Conservation (phyloP, 139 green algal genomes). For the Chlorella sorokiniana region DNA sequence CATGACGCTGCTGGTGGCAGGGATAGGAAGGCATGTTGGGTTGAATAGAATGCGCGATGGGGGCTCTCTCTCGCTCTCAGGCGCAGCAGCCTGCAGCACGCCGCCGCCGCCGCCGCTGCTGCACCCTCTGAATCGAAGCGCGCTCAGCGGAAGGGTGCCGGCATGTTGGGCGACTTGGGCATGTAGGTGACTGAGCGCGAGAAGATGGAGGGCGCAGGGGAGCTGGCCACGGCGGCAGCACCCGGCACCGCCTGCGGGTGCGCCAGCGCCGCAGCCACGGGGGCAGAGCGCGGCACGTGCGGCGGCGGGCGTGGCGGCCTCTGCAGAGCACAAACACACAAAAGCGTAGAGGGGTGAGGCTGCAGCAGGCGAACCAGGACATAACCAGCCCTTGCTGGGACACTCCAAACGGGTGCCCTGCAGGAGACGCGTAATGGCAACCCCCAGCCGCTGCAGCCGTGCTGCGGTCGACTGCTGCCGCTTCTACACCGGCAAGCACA, state of each 20-base stretch:
- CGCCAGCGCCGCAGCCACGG: conserved; percentile 10
- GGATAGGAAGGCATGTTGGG: too few species aligned
- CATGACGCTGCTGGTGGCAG: too few species aligned
- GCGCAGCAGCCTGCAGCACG: background rate
- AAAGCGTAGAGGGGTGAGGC: background rate
- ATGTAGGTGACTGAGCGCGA: conserved; percentile 59
- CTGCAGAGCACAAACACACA: background rate
- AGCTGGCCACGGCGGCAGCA: background rate
- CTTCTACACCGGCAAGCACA: background rate
- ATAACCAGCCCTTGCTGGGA: too few species aligned
- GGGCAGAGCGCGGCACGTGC: background rate
- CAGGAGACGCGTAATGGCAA: too few species aligned
- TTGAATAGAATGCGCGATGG: too few species aligned
- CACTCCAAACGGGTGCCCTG: too few species aligned
- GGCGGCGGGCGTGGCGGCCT: conserved; percentile 4
- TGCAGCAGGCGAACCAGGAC: too few species aligned
- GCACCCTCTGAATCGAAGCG: background rate
- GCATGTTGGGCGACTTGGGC: conserved; percentile 67
- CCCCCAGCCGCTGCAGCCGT: too few species aligned
- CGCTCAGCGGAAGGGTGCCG: conserved; percentile 52
- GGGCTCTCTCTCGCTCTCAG: background rate
- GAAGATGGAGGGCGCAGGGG: conserved; percentile 40
- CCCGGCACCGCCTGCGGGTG: conserved; percentile 2
- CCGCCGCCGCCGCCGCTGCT: background rate
- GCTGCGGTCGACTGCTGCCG: too few species aligned